phyloP scores from a whole-genome alignment of 768 basidiomycete genomes.

The Steccherinum ochraceum region DNA sequence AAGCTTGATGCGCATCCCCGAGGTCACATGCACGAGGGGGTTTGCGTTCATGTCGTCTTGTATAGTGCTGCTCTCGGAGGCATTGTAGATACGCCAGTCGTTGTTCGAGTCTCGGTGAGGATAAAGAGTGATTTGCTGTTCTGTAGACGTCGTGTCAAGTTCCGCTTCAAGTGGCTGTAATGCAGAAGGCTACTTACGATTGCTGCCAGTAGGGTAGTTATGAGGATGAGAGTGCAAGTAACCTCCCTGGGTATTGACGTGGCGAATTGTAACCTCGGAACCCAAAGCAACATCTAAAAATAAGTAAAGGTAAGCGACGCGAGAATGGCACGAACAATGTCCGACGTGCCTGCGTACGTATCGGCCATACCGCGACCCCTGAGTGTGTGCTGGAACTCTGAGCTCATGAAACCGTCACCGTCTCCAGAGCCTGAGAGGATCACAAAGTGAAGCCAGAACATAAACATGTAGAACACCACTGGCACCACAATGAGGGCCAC shows the following conservation, averaged over 20 bases:
- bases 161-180: neutral
- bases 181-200: slow-evolving; percentile 50
- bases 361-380: slow-evolving; percentile 87
- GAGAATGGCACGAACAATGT: neutral
- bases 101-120: slow-evolving; percentile 99
- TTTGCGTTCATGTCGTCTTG: slow-evolving; percentile 42
- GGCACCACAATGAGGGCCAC: slow-evolving; percentile 87
- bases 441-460: slow-evolving; percentile 94
- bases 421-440: slow-evolving; percentile 88
- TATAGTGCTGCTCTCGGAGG: slow-evolving; percentile 40
- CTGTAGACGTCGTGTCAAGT: slow-evolving; percentile 32
- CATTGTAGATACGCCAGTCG: slow-evolving; percentile 81
- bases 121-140: slow-evolving; percentile 99
- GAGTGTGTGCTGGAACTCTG: slow-evolving; percentile 96
- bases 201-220: slow-evolving; percentile 83
- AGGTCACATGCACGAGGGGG: slow-evolving; percentile 57
- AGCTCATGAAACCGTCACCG: slow-evolving; percentile 99
- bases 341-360: slow-evolving; percentile 72
- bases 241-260: slow-evolving; percentile 97
- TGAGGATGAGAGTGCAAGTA: slow-evolving; percentile 95
- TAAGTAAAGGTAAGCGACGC: neutral
- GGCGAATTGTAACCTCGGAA: slow-evolving; percentile 77
- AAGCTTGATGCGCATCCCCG: slow-evolving; percentile 71
- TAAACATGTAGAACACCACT: slow-evolving; percentile 85
- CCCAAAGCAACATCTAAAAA: slow-evolving; percentile 75